phyloP scores from a whole-genome alignment of 1,284 basidiomycete genomes.

The Apiotrichum gracile region DNA sequence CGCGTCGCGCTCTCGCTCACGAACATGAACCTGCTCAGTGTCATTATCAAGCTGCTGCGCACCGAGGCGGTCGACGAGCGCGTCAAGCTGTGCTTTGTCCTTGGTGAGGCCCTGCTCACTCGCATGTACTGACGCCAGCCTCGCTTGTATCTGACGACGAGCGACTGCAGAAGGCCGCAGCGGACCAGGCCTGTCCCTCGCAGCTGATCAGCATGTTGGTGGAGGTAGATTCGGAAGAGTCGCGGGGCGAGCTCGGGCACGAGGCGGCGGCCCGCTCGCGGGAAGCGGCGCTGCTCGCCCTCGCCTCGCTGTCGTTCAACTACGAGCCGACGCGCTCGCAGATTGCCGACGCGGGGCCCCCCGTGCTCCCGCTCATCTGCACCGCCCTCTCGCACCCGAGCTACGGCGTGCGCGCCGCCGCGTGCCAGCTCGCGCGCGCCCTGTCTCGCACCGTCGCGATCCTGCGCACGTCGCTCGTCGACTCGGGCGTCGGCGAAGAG shows the following conservation, averaged over 20 bases:
- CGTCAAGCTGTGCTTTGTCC: slow-evolving; percentile 57
- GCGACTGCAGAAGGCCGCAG: slow-evolving; percentile 52
- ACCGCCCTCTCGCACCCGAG: slow-evolving; percentile 57
- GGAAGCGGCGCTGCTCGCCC: slow-evolving; percentile 62
- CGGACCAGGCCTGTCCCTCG: slow-evolving; percentile 27
- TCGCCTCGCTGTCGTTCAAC: slow-evolving; percentile 64
- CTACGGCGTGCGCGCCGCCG: slow-evolving; percentile 71
- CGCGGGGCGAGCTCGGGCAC: slow-evolving; percentile 52
- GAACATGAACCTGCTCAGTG: slow-evolving; percentile 22
- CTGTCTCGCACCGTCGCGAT: slow-evolving; percentile 70
- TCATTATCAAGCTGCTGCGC: slow-evolving; percentile 28
- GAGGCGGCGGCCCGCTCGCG: slow-evolving; percentile 13
- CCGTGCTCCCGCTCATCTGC: slow-evolving; percentile 55
- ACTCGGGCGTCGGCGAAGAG: slow-evolving; percentile 66
- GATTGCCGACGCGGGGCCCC: slow-evolving; percentile 54
- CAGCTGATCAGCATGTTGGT: slow-evolving; percentile 23
- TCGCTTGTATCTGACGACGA: slow-evolving; percentile 65
- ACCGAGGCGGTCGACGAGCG: slow-evolving; percentile 33
- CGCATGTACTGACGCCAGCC: slow-evolving; percentile 51
- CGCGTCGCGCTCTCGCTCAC: slow-evolving; percentile 13
- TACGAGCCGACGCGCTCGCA: slow-evolving; percentile 63
- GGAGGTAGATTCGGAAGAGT: slow-evolving; percentile 52
- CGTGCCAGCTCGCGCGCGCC: slow-evolving; percentile 76
- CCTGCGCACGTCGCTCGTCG: slow-evolving; percentile 72
- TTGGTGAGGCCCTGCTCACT: slow-evolving; percentile 52